phyloP scores from a whole-genome alignment of 2,329 filamentous ascomycete genomes.

The Aspergillus piperis region DNA sequence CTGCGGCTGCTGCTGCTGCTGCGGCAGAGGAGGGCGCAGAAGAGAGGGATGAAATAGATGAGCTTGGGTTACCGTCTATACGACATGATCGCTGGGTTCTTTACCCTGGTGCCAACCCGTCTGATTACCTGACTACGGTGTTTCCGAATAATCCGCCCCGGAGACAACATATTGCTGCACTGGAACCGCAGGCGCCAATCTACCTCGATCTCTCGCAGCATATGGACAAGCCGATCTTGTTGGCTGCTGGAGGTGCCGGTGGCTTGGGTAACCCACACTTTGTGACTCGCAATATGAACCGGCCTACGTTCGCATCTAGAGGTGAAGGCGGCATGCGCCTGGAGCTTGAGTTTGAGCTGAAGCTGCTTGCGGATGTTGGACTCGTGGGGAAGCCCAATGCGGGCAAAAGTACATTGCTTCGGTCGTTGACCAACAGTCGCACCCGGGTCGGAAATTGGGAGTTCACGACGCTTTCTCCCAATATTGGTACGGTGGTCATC shows the following conservation, averaged over 20 bases:
- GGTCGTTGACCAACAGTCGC: constrained; percentile 83
- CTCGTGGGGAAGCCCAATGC: constrained; percentile 94
- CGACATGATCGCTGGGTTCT: constrained; percentile 77
- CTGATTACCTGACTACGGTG: constrained; percentile 63
- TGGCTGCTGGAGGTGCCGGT: constrained; percentile 84
- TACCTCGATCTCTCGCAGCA: constrained; percentile 71
- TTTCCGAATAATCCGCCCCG: constrained; percentile 61
- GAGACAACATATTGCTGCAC: constrained; percentile 59
- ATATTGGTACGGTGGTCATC: constrained; percentile 92
- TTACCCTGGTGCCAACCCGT: constrained; percentile 76
- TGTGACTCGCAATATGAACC: constrained; percentile 69
- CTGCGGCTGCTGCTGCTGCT: constrained; percentile 37
- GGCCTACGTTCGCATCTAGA: constrained; percentile 84
- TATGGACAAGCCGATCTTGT: constrained; percentile 78
- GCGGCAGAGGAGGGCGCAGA: constrained; percentile 53
- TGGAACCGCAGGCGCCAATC: constrained; percentile 73
- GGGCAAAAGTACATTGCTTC: constrained; percentile 88
- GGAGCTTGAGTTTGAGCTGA: constrained; percentile 84
- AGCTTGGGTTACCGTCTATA: constrained; percentile 44
- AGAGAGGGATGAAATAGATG: constrained; percentile 43
- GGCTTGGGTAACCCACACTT: constrained; percentile 95
- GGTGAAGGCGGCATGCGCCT: constrained; percentile 79
- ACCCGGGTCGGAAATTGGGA: constrained; percentile 92
- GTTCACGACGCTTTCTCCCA: constrained; percentile 92
- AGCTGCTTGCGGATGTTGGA: constrained; percentile 91